These are phyloP conservation scores for Coelastrella sp. DNA, from an alignment of 139 green algal genomes.

Conservation along the genomic window DNA sequence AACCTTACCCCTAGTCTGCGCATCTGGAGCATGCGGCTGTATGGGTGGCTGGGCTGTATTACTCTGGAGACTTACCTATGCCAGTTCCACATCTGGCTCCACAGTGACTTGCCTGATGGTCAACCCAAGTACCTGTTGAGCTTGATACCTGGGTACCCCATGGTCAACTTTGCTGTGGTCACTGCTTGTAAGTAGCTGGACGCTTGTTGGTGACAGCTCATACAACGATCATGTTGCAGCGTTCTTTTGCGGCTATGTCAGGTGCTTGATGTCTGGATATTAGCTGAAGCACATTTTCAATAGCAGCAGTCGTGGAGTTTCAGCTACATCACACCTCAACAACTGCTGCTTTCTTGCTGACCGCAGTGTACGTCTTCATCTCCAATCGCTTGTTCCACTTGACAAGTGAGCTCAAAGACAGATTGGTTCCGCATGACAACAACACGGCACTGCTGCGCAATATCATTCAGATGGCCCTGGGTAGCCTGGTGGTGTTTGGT, in stretches of 20 bases:
- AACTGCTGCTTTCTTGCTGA: neutral
- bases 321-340: neutral
- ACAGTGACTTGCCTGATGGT: conserved; percentile 78
- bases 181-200: conserved; percentile 68
- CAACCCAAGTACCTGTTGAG: conserved; percentile 91
- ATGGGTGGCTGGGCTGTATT: conserved; percentile 96
- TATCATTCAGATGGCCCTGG: conserved; percentile 64
- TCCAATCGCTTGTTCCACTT: conserved; percentile 89
- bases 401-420: conserved; percentile 86
- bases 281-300: neutral
- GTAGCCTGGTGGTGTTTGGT: neutral
- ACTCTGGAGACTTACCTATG: conserved; percentile 95
- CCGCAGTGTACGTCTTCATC: conserved; percentile 81
- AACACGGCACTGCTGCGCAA: conserved; percentile 83
- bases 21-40: conserved; percentile 76
- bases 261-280: neutral
- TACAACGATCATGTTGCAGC: neutral
- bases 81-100: conserved; percentile 98
- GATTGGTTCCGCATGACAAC: conserved; percentile 84
- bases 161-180: conserved; percentile 92
- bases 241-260: neutral
- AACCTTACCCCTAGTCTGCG: conserved; percentile 88
- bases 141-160: conserved; percentile 87
- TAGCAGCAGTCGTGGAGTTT: neutral
- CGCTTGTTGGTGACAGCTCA: neutral